Base-by-base conservation (phyloP, 345 rosid genomes). In the Salix arbutifolia region DNA sequence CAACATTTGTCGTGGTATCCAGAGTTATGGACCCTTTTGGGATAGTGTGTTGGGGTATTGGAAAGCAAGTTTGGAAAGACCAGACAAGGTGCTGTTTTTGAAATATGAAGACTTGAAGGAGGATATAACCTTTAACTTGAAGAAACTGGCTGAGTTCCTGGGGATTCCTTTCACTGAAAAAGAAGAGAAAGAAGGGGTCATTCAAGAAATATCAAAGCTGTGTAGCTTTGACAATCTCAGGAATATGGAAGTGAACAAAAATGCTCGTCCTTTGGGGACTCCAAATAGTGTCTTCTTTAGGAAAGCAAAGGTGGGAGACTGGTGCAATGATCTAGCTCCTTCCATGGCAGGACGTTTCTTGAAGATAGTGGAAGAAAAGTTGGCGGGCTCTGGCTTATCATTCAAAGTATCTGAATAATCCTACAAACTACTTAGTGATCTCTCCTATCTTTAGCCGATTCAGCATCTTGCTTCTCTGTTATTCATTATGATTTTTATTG, bases 321-420 rank as follows among this genome's bases (percentile, higher is more conserved):
- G 76, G 68, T 14, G n/a, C 4, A 78, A 78, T 58, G 42, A 78
- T 67, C 7, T 78, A 9, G 30, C 62, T n/a, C 76, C 81, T 40
- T 53, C 76, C n/a, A 78, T 78, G 81, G 76, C 60, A 1, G 67
- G 67, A 16, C 13, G 42, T 21, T 21, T 65, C 1, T 1, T 77
- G 30, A 42, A 73, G 13, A 18, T 87, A 37, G 83, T 81, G 86
- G 84, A 89, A 30, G 87, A 84, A 31, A 87, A 81, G 79, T 69
- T 87, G 3, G 81, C 78, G 69, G 91, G 83, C 14, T 84, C 86
- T 71, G 91, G 88, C 74, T 84, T 90, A 60, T 35, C 77, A 56
- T 90, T 88, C 82, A 86, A 79, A 84, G 11, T 74, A 8, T 18
- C 18, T 56, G 21, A 7, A 0, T 21, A 40, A 38, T 35, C 37